These are phyloP conservation scores for Collybia nuda DNA, from an alignment of 768 basidiomycete genomes.

Conservation along the genomic window DNA sequence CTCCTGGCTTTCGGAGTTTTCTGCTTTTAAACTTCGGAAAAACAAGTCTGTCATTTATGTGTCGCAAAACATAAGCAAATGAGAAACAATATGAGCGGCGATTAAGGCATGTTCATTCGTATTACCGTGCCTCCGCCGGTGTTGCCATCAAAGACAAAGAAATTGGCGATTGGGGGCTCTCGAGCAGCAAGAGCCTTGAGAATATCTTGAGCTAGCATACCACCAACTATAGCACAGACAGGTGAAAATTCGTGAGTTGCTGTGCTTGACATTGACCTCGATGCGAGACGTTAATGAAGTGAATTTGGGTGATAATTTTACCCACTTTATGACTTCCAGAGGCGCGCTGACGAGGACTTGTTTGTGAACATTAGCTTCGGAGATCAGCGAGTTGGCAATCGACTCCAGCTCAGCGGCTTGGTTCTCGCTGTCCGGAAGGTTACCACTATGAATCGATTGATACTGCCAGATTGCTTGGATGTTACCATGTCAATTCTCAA, in stretches of 20 bases:
- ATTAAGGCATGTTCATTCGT: slow-evolving; percentile 48
- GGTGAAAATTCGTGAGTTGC: slow-evolving; percentile 88
- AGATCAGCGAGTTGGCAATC: slow-evolving; percentile 64
- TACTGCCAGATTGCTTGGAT: slow-evolving; percentile 80
- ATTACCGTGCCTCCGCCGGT: slow-evolving; percentile 75
- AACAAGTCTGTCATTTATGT: background rate
- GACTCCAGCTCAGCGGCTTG: slow-evolving; percentile 56
- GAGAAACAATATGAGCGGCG: background rate
- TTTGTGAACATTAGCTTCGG: slow-evolving; percentile 66
- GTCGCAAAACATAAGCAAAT: background rate
- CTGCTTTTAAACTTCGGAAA: slow-evolving; percentile 17
- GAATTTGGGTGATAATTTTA: slow-evolving; percentile 10
- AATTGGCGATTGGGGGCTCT: slow-evolving; percentile 92
- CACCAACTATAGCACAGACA: slow-evolving; percentile 92
- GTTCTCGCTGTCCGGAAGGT: slow-evolving; percentile 51
- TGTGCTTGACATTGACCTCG: slow-evolving; percentile 67
- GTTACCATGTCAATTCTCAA: slow-evolving; percentile 11
- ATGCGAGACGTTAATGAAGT: slow-evolving; percentile 4
- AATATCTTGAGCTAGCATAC: slow-evolving; percentile 93
- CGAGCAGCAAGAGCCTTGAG: slow-evolving; percentile 87
- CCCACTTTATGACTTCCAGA: slow-evolving; percentile 62
- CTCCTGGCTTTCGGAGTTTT: slow-evolving; percentile 10
- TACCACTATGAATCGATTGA: slow-evolving; percentile 54
- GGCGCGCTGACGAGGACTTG: slow-evolving; percentile 62
- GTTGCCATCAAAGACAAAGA: slow-evolving; percentile 85